These are phyloP conservation scores for Colletotrichum endophyticum DNA, from an alignment of 2,329 filamentous ascomycete genomes.

Conservation along the genomic window DNA sequence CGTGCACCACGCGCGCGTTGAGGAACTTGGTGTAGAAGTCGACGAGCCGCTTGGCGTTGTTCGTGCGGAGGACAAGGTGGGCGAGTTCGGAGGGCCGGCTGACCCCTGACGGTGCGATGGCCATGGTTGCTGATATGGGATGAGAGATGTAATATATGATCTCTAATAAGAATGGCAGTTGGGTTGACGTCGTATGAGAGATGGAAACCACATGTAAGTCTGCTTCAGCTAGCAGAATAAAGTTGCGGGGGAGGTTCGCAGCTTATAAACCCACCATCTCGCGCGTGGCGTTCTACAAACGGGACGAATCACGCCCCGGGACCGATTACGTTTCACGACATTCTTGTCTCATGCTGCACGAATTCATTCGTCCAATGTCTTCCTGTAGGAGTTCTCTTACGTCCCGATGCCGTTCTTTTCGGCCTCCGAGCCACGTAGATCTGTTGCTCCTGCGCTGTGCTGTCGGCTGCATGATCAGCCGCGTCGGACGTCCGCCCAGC, in stretches of 20 bases:
- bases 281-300: not conserved
- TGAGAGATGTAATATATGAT: not conserved
- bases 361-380: not conserved
- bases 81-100: conserved; percentile 10
- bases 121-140: not conserved
- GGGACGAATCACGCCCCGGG: not conserved
- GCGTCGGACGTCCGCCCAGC: conserved; percentile 4
- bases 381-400: too few species aligned
- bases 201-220: not conserved
- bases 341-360: not conserved
- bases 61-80: conserved; percentile 7
- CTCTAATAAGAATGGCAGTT: not conserved
- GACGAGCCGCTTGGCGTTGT: conserved; percentile 24
- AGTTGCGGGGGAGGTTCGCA: not conserved
- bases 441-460: not conserved
- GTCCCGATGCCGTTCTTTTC: not conserved
- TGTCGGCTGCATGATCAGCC: not conserved
- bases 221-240: not conserved
- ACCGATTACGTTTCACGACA: not conserved
- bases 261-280: not conserved
- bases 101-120: not conserved
- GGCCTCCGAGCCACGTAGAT: not conserved
- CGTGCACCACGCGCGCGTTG: conserved; percentile 30
- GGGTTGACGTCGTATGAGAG: not conserved
- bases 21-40: conserved; percentile 42